A percentile compares a stretch with the other conserved stretches of the same genome.
phyloP scores from a whole-genome alignment of 129 eudicot genomes.

The Ambrosia trifida region DNA sequence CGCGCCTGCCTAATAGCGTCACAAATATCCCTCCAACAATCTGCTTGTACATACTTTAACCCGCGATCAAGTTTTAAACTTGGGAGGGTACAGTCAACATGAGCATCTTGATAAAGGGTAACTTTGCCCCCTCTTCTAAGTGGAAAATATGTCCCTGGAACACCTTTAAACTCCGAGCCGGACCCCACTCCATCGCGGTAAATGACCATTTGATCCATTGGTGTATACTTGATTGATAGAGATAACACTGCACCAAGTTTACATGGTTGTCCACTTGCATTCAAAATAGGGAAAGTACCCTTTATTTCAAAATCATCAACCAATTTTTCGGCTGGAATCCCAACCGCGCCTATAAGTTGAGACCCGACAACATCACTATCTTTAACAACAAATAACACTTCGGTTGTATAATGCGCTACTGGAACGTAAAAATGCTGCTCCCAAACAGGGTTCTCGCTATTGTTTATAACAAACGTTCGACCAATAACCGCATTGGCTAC shows the following conservation, averaged over 20 bases:
- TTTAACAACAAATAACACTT: slow-evolving; percentile 73
- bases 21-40: slow-evolving; percentile 86
- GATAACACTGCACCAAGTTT: slow-evolving; percentile 63
- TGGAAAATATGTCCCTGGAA: slow-evolving; percentile 84
- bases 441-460: slow-evolving; percentile 83
- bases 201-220: slow-evolving; percentile 51
- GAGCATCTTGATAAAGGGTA: slow-evolving; percentile 93
- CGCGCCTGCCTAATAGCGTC: slow-evolving; percentile 75
- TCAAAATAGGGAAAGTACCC: slow-evolving; percentile 67
- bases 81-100: slow-evolving; percentile 62
- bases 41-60: slow-evolving; percentile 54
- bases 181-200: slow-evolving; percentile 73
- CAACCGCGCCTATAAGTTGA: slow-evolving; percentile 79
- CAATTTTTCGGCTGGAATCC: slow-evolving; percentile 60
- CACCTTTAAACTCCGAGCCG: slow-evolving; percentile 60
- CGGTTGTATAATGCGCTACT: slow-evolving; percentile 77
- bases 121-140: slow-evolving; percentile 71
- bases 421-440: slow-evolving; percentile 72
- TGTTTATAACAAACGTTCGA: slow-evolving; percentile 65
- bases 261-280: slow-evolving; percentile 64
- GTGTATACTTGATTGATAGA: slow-evolving; percentile 64
- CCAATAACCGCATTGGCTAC: slow-evolving; percentile 64
- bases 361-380: slow-evolving; percentile 87
- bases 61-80: slow-evolving; percentile 65
- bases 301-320: slow-evolving; percentile 42